Conservation (phyloP, 495 filamentous ascomycete species). For the Penicillium soppii region DNA sequence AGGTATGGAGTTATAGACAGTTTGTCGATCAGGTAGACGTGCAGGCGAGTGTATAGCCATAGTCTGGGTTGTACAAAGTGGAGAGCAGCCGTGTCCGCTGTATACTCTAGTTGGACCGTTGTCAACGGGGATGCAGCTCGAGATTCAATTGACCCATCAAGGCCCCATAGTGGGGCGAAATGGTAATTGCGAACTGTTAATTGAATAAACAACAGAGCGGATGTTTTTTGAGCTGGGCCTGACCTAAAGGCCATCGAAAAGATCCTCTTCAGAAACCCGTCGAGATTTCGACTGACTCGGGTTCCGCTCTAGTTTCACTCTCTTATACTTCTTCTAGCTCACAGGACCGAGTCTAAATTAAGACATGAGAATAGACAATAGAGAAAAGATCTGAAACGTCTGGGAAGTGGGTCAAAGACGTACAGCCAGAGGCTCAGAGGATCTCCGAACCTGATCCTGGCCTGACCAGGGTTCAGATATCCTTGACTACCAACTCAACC, state of each 20-base stretch:
- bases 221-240: neutral
- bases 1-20: neutral
- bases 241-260: neutral
- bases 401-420: conserved; percentile 22
- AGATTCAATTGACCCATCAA: neutral
- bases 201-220: neutral
- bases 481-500: conserved; percentile 17
- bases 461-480: conserved; percentile 23
- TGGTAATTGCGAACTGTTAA: neutral
- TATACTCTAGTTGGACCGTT: conserved; percentile 2
- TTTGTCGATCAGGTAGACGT: conserved; percentile 4
- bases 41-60: neutral
- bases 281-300: conserved; percentile 1
- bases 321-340: no score
- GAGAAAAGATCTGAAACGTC: conserved; percentile 22
- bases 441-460: conserved; percentile 19
- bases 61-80: conserved; percentile 15
- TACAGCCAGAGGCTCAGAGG: conserved; percentile 2
- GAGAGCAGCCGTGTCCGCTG: neutral
- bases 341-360: conserved; percentile 13
- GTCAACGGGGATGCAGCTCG: conserved; percentile 4
- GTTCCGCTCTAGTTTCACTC: neutral
- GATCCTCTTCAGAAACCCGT: conserved; percentile 5
- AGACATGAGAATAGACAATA: conserved; percentile 15
- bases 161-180: neutral